Conservation (phyloP, 441 rosid species). For the Croton setiger region DNA sequence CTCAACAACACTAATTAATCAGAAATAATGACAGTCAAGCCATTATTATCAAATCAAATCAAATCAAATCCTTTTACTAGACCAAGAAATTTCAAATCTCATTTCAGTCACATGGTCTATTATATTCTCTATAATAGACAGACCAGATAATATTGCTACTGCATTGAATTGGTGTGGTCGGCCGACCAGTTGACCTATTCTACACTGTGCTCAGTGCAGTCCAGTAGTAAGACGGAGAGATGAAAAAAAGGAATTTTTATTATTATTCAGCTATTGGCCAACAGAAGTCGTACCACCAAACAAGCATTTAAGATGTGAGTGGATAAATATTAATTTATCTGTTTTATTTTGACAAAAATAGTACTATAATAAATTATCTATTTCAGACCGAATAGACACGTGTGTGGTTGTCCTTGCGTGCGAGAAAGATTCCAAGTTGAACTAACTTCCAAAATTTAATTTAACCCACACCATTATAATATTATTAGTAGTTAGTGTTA, state of each 20-base stretch:
- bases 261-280: constrained; percentile 1
- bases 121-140: neutral
- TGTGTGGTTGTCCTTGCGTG: neutral
- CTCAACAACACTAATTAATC: no score
- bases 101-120: constrained; percentile 10
- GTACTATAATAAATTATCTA: no score
- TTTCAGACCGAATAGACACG: neutral
- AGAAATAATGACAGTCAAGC: neutral
- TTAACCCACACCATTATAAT: neutral
- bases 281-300: neutral
- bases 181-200: no score
- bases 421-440: neutral
- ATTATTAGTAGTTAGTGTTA: no score
- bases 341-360: no score
- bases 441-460: neutral
- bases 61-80: neutral
- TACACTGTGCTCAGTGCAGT: no score
- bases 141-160: no score
- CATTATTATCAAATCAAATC: no score
- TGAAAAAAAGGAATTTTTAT: neutral
- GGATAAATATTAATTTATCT: no score
- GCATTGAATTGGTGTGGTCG: no score
- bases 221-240: neutral
- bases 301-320: no score
- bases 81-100: neutral